Base-by-base conservation (phyloP, 352 stramenopile species). In the Nothophytophthora sp. region DNA sequence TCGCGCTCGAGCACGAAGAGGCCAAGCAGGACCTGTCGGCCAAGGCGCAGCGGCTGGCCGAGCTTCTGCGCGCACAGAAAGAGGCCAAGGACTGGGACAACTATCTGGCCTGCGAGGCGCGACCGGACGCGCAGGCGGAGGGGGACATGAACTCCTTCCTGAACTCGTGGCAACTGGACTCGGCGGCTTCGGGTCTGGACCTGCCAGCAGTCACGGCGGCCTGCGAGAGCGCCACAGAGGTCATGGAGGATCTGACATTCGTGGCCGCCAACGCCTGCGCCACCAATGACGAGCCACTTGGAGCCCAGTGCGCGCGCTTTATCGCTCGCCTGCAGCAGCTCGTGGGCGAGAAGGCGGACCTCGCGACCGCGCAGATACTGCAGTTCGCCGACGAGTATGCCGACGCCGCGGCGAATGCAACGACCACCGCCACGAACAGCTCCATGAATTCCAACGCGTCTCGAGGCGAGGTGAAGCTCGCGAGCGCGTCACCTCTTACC, bases 71-170 rank as follows among this genome's bases (percentile, higher is more conserved):
- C 1, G 39, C 57, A 0, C 73, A 83, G 28, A 91, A 91, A 41
- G 79, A 91, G 47, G 69, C 72, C 18, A 73, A 68, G 30, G 81
- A 90, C 27, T 93, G 80, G 80, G 66, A 88, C 37, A 88, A 85
- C 34, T 91, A 90, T 29, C 35, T 93, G 13, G 72, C 78, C 30
- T 93, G 80, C 12, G 78, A 93, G 22, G 65, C 74, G 11, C 80
- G 76, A 12, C 81, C 76, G 0, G 80, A 91, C 28, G 78, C 81
- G 3, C 69, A 81, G 32, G 61, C 85, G 3, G 80, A 93, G 44
- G 73, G 74, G 42, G 81, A 93, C 46, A 85, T 93, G 73, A 90
- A 91, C 49, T 86, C 78, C 36, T 92, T 90, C 53, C 39, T 93
- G 13, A 89, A 92, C 55, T 84, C 78, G 27, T 92, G 77, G 78